Evolutionary conservation across 441 rosid genomes (phyloP), one percentile per base, ranked within the genome.

Genomic region (Metrosideros polymorpha): DNA sequence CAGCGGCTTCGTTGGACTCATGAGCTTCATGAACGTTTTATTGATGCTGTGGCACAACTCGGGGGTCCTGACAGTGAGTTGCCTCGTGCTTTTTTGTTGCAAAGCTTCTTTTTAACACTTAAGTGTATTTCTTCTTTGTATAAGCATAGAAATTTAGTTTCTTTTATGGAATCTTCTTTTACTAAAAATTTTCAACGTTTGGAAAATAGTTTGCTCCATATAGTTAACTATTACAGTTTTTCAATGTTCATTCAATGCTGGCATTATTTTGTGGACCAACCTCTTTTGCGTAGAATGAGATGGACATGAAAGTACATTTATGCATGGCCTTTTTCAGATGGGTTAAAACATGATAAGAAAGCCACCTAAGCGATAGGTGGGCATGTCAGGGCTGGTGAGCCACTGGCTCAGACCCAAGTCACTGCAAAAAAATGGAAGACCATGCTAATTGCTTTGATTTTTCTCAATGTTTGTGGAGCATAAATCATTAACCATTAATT

Each of bases 61-160:
- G 90, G 90, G 42, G 90, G 90, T 71, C 90, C 90, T 49, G 90
- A 89, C 77, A 84, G 90, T 89, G 88, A 86, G 89, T 87, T 77
- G 15, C 24, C 53, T 49, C 30, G 27, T 52, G 56, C 56, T 71
- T 53, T 75, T 79, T 29, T 53, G 63, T 75, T 49, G 29, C 50
- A 54, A 77, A 53, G 52, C 42, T 82, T 82, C 17, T 17, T 56
- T 86, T 82, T 29, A 49, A 43, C 25, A 35, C 9, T 25, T 27
- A 14, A 13, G 45, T 18, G 87, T 86, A 29, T 55, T 77, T n/a
- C 42, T n/a, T 42, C 9, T n/a, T 22, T 55, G 53, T 29, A 32
- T 39, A 32, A 52, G n/a, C n/a, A 71, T 71, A 42, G 5, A 71
- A 39, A 12, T 71, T 42, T 71, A 71, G 39, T 71, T 66, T 71